Conservation (phyloP, 306 rosid species). For the Nissolia schottii region DNA sequence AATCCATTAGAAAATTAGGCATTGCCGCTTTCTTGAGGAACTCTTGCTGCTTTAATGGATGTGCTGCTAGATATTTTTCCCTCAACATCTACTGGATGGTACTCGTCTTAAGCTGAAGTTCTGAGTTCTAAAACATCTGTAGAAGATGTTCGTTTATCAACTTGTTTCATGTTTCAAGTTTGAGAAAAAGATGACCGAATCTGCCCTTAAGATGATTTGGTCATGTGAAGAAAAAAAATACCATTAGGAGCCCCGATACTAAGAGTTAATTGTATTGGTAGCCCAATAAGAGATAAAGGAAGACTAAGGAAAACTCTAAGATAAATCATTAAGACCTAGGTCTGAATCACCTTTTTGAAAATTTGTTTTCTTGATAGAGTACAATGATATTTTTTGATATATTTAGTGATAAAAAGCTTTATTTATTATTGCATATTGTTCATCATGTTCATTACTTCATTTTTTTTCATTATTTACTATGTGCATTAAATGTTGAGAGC, state of each 20-base stretch:
- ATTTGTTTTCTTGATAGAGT: not conserved
- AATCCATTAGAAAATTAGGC: constrained; percentile 6
- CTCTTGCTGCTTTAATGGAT: not conserved
- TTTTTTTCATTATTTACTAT: not conserved
- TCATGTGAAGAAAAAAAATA: not conserved
- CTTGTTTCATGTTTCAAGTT: not conserved
- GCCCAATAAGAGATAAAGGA: not conserved
- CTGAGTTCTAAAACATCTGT: not conserved
- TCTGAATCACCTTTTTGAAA: not conserved
- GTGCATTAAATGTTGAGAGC: not conserved
- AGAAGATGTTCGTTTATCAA: not conserved
- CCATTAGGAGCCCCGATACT: not conserved
- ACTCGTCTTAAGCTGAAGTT: not conserved
- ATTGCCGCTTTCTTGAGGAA: not conserved
- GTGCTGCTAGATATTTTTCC: not conserved
- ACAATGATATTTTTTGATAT: not conserved
- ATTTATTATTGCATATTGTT: not conserved
- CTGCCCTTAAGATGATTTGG: too few species aligned
- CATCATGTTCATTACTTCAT: not conserved
- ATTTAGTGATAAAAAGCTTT: not conserved
- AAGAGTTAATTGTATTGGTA: not conserved
- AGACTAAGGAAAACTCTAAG: not conserved
- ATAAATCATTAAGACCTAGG: not conserved
- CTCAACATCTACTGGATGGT: not conserved
- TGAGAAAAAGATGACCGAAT: not conserved